Evolutionary conservation across 2,329 filamentous ascomycete species (phyloP).

Genomic region (Penicillium concentricum): DNA sequence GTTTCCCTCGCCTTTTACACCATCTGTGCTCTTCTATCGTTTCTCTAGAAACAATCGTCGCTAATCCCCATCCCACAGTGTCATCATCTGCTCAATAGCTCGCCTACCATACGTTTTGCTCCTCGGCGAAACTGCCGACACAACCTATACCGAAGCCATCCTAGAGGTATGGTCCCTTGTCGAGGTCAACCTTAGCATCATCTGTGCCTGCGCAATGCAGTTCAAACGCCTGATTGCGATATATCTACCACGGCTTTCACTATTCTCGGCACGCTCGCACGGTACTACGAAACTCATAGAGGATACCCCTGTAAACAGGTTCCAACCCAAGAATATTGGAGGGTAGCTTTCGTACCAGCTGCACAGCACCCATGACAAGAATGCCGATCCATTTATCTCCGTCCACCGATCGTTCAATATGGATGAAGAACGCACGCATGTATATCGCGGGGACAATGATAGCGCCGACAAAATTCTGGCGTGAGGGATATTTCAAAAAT

Average conservation of each 20-base stretch:
- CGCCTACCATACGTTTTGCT: neutral
- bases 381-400: neutral
- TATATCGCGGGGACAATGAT: neutral
- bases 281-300: neutral
- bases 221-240: conserved; percentile 11
- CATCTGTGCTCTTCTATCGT: neutral
- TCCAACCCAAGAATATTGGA: neutral
- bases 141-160: neutral
- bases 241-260: conserved; percentile 1
- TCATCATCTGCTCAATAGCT: neutral
- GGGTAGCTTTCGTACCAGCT: neutral
- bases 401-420: neutral
- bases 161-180: conserved; percentile 14
- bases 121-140: neutral
- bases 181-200: conserved; percentile 20
- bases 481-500: too few relatives aligned
- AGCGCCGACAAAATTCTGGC: neutral
- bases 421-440: neutral
- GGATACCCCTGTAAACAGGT: neutral
- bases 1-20: too few relatives aligned
- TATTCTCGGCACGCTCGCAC: neutral
- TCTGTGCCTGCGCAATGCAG: conserved; percentile 19
- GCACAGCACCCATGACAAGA: neutral
- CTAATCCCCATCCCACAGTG: neutral
- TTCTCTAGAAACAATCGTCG: neutral